phyloP scores from a whole-genome alignment of 441 rosid genomes.

The Corymbia citriodora region DNA sequence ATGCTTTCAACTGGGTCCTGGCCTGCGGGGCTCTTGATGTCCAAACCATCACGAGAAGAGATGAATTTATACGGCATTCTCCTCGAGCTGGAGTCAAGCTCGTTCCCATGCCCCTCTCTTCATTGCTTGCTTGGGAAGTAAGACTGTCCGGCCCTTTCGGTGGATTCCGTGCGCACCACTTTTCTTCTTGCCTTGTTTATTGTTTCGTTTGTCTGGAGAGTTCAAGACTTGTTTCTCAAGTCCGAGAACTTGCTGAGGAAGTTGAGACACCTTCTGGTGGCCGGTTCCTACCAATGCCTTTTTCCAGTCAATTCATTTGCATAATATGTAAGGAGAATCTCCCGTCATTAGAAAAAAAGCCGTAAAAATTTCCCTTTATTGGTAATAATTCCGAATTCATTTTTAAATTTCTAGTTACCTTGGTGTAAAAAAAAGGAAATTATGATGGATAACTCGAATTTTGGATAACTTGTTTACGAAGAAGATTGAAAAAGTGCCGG shows the following conservation, averaged over 20 bases:
- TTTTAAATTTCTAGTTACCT: not conserved
- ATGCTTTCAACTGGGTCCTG: not conserved
- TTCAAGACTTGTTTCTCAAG: not conserved
- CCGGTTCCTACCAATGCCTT: not conserved
- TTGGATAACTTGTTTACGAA: not conserved
- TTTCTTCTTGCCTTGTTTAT: not conserved
- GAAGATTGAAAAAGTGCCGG: not conserved
- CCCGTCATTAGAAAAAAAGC: not conserved
- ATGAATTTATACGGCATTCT: not conserved
- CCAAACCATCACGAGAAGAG: not conserved
- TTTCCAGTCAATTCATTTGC: not conserved
- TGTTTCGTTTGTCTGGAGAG: not conserved
- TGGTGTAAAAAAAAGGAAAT: not conserved
- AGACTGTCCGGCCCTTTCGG: not conserved
- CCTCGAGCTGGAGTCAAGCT: not conserved
- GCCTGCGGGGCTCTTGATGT: accelerated
- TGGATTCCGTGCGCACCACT: not conserved
- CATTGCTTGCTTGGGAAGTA: not conserved
- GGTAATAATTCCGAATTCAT: not conserved
- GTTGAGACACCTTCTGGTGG: not conserved
- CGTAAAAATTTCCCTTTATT: not conserved
- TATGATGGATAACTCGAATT: not conserved
- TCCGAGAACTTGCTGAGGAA: not conserved
- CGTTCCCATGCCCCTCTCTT: not conserved
- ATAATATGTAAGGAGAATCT: not conserved